Evolutionary conservation across 768 basidiomycete genomes (phyloP), one percentile per base, ranked within the genome.

Genomic region (Cystobasidiopsis lactophilus): DNA sequence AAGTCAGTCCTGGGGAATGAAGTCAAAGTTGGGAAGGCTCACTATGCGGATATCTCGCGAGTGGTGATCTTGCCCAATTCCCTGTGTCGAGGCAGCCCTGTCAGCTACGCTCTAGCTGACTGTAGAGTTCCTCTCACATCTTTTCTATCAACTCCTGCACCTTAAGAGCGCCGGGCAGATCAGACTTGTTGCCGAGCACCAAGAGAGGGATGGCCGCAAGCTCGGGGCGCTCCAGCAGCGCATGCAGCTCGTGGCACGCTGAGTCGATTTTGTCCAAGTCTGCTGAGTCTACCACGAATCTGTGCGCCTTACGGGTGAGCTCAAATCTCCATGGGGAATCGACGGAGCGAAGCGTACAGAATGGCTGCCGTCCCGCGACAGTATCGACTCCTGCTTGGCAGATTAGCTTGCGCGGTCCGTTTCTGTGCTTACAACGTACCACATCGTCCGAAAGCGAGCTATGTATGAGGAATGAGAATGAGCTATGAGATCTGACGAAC

Each of bases 141-240:
- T 40, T 31, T 11, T 57, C 56, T 18, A 57, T 50, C 29, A 57
- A 14, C 38, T 57, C 46, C 21, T 47, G 41, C 2, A 50, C 52
- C 31, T 51, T 53, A n/a, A 57, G 47, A 3, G 53, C 47, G 27
- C 39, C 48, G 5, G 45, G 45, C 45, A 57, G 44, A 50, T 57
- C 56, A 37, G n/a, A 50, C 53, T 57, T 57, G 40, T 57, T 57
- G 39, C 56, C 56, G 4, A 57, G 52, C 13, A 57, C 55, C 18
- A 57, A 46, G 2, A 51, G 19, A 21, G 56, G 56, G 24, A 57
- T 51, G 13, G 55, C 52, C 3, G 52, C 21, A 5, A 57, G 45
- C 31, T 53, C 56, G 2, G 52, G 48, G 26, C 40, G 38, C n/a
- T 57, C 56, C 19, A 57, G 38, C 3, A 57, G 35, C 2, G 56